Base-by-base conservation (phyloP, 345 rosid species). In the Cardiospermum halicacabum region DNA sequence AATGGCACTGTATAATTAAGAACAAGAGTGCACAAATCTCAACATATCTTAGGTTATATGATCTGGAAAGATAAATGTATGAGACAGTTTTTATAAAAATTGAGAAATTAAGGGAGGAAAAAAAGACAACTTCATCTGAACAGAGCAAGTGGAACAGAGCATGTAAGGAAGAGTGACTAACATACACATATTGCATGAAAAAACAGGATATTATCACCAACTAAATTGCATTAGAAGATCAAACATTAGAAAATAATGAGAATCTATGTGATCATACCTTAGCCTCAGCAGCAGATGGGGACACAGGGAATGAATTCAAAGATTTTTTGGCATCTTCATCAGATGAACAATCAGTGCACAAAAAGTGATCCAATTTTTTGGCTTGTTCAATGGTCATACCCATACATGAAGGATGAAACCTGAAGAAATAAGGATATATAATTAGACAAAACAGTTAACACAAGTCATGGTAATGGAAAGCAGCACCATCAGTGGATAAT, bases 401-500 rank as follows among this genome's bases (percentile, higher is more conserved):
- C 78, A 85, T 83, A 67, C 96, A 89, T 45, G 89, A 82, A 47
- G 96, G 96, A 79, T 89, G 96, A 67, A 81, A 89, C 96, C 96
- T 89, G 75, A 78, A 40, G 21, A 68, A 64, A 66, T 43, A 3
- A 27, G 62, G 45, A 42, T 16, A 58, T 13, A 25, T 13, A 22
- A 58, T 82, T 62, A 75, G 24, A 30, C 56, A 50, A 47, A 40
- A 39, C 25, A 47, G 65, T n/a, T n/a, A n/a, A n/a, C n/a, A n/a
- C n/a, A n/a, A n/a, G n/a, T n/a, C n/a, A n/a, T n/a, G n/a, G n/a
- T n/a, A n/a, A n/a, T n/a, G n/a, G n/a, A n/a, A n/a, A n/a, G n/a
- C n/a, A n/a, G n/a, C n/a, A n/a, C n/a, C n/a, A n/a, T n/a, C n/a
- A n/a, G n/a, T n/a, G n/a, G n/a, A n/a, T n/a, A n/a, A n/a, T n/a